phyloP scores from a whole-genome alignment of 305 asterid genomes.

The Ilex paraguariensis region DNA sequence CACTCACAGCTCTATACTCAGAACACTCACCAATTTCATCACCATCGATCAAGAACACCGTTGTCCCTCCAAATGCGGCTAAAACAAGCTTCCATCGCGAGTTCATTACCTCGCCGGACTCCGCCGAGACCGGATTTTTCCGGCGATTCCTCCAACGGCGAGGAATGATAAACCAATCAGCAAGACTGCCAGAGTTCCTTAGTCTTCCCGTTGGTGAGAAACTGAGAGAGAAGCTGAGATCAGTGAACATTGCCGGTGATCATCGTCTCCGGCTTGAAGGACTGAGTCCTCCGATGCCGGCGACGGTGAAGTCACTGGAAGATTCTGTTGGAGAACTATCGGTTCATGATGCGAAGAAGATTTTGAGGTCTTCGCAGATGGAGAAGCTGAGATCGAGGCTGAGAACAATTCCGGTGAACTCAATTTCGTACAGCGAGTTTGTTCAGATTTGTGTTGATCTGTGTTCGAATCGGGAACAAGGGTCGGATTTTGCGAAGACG shows the following conservation, averaged over 20 bases:
- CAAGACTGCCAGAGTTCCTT: conserved; percentile 34
- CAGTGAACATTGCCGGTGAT: conserved; percentile 32
- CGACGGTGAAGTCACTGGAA: background rate
- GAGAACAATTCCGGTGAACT: conserved; percentile 45
- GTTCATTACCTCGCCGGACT: conserved; percentile 23
- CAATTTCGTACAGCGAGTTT: conserved; percentile 51
- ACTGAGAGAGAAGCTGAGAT: conserved; percentile 49
- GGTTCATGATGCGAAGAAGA: conserved; percentile 51
- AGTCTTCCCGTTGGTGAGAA: conserved; percentile 58
- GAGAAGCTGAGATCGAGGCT: conserved; percentile 41
- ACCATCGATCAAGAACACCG: conserved; percentile 11
- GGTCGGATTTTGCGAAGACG: conserved; percentile 54
- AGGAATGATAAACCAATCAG: conserved; percentile 34
- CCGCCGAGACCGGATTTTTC: conserved; percentile 30
- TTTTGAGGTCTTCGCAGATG: conserved; percentile 50
- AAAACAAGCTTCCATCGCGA: conserved; percentile 19
- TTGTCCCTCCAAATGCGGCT: conserved; percentile 6
- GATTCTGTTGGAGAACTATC: conserved; percentile 20
- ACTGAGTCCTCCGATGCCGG: conserved; percentile 18
- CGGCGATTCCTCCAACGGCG: conserved; percentile 46
- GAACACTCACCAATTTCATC: too few species aligned
- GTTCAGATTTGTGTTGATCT: conserved; percentile 43
- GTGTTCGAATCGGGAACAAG: conserved; percentile 38
- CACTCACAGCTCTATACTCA: background rate
- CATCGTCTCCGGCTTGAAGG: conserved; percentile 29